A percentile compares a stretch with the other conserved stretches of the same genome.
These are phyloP conservation scores for Pseudogymnoascus sp. DNA, from an alignment of 2,329 filamentous ascomycete species.

Conservation along the genomic window DNA sequence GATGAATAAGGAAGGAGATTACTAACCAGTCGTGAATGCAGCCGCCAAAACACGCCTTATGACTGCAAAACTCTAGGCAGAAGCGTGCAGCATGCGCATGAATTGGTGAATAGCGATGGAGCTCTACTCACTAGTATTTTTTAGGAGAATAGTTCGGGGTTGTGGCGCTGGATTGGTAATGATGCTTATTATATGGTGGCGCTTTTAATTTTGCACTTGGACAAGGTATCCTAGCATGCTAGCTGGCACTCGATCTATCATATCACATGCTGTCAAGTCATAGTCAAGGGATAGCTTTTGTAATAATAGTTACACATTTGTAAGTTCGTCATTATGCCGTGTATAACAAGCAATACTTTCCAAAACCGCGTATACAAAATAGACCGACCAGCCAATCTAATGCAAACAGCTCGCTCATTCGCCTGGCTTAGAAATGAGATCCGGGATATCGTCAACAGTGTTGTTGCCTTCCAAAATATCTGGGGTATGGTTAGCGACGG, in stretches of 20 bases:
- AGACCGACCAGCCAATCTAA: not conserved
- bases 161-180: not conserved
- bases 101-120: not conserved
- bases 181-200: not conserved
- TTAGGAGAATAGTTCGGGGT: not conserved
- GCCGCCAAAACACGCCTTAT: not conserved
- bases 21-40: not conserved
- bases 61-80: not conserved
- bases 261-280: not conserved
- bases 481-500: slow-evolving; percentile 22
- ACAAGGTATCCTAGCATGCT: not conserved
- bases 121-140: not conserved
- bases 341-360: not conserved
- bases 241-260: not conserved
- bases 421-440: slow-evolving; percentile 40
- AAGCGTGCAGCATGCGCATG: not conserved
- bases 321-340: not conserved
- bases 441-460: slow-evolving; percentile 72
- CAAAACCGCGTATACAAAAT: slow-evolving; percentile 1
- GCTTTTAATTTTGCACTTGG: not conserved
- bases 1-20: not conserved
- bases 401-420: slow-evolving; percentile 6
- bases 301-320: slow-evolving; percentile 6
- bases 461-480: slow-evolving; percentile 70
- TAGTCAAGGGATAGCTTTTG: not conserved